Conservation (phyloP, 1,284 basidiomycete genomes). For the Entoloma clypeatum region DNA sequence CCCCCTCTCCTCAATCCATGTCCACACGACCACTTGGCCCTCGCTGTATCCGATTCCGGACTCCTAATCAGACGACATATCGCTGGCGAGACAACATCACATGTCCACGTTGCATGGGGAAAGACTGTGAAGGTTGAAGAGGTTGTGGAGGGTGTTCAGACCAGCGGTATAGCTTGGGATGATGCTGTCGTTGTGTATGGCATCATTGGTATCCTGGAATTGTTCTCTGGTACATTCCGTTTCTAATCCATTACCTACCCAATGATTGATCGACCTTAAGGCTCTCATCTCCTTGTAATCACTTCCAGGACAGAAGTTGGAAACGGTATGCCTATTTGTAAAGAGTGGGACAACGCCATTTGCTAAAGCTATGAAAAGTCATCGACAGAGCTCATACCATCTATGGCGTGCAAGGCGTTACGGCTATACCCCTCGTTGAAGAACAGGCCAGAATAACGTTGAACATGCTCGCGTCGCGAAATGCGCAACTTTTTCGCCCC, state of each 20-base stretch:
- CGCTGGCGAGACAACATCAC: slow-evolving; percentile 34
- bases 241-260: slow-evolving; percentile 5
- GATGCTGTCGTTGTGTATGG: slow-evolving; percentile 63
- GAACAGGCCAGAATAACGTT: slow-evolving; percentile 53
- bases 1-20: slow-evolving; percentile 69
- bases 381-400: slow-evolving; percentile 57
- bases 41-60: slow-evolving; percentile 56
- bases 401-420: slow-evolving; percentile 62
- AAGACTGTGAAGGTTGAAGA: slow-evolving; percentile 56
- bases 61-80: slow-evolving; percentile 59
- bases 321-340: slow-evolving; percentile 45
- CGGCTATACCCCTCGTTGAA: slow-evolving; percentile 62
- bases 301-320: slow-evolving; percentile 58
- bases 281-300: slow-evolving; percentile 69
- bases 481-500: slow-evolving; percentile 39
- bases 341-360: neutral
- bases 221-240: slow-evolving; percentile 56
- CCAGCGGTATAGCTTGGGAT: slow-evolving; percentile 44
- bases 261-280: slow-evolving; percentile 33
- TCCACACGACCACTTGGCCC: slow-evolving; percentile 62
- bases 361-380: slow-evolving; percentile 40
- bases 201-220: slow-evolving; percentile 63
- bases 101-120: slow-evolving; percentile 61
- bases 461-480: slow-evolving; percentile 47
- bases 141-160: slow-evolving; percentile 31